Base-by-base conservation (phyloP, 2,329 filamentous ascomycete genomes). In the Epicoccum sorghinum region DNA sequence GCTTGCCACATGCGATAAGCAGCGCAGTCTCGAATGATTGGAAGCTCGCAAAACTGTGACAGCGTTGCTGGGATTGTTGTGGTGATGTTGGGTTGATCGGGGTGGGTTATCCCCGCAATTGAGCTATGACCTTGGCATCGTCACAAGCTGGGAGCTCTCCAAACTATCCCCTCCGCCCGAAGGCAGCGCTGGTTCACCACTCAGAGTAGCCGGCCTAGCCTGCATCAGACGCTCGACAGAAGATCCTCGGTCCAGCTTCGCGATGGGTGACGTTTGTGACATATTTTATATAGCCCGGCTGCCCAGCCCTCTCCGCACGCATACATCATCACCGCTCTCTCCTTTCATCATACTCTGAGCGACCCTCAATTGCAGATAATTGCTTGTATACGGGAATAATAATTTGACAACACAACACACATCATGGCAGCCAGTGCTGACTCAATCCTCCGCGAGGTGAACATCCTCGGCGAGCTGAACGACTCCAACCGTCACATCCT, bases 401-500 rank as follows among this genome's bases (percentile, higher is more conserved):
- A 60, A 33, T 46, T n/a, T 38, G 14, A 50, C 7, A 7, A 33
- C 13, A 18, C 9, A 49, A n/a, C 48, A 33, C 36, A 23, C 60
- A 67, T 52, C 54, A 75, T 75, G 72, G 70, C 72, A 60, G 69
- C 83, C 63, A 85, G 85, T 71, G 61, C 71, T 24, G 89, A 96
- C 52, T 79, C 83, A 61, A 89, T 96, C 72, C 88, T 97, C 65
- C 87, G 92, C 77, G 92, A 92, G 78, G 93, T 97, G 72, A 86
- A 87, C 78, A 86, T 98, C 82, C 87, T 91, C 69, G 93, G 91
- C 71, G 78, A 84, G 59, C 80, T 98, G 72, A 87, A 86, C 70
- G 86, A 93, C 55, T 81, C 88, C 66, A 89, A 93, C 76, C 87
- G 86, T 80, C 93, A 96, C 83, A 96, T 99, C 75, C 85, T 98